phyloP scores from a whole-genome alignment of 2,329 filamentous ascomycete genomes.

The Colletotrichum higginsianum region DNA sequence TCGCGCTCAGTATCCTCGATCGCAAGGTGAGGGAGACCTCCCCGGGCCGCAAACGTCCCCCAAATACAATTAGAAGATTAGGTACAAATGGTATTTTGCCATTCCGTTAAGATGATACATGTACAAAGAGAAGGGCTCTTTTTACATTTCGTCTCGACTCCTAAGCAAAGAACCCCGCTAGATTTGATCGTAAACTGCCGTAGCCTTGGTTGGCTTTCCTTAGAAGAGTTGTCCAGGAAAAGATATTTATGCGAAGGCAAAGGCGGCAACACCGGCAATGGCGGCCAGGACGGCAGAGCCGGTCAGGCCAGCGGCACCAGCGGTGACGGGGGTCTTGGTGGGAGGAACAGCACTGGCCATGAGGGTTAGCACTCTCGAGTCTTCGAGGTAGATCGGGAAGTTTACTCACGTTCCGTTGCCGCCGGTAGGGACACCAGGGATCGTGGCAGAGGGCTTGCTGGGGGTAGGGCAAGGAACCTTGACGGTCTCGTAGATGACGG shows the following conservation, averaged over 20 bases:
- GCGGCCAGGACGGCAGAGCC: conserved; percentile 70
- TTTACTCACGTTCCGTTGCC: conserved; percentile 51
- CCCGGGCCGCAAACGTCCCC: conserved; percentile 32
- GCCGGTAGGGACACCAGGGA: conserved; percentile 43
- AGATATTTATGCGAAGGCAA: conserved; percentile 68
- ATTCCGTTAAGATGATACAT: conserved; percentile 45
- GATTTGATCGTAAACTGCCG: conserved; percentile 56
- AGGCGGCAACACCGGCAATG: conserved; percentile 67
- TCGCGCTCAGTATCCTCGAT: conserved; percentile 24
- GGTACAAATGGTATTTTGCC: conserved; percentile 54
- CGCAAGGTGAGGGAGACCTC: background rate
- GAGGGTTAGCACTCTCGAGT: conserved; percentile 41
- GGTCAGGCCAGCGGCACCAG: conserved; percentile 67
- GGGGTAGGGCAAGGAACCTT: conserved; percentile 58
- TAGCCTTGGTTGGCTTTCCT: conserved; percentile 58
- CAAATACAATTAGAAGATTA: conserved; percentile 64
- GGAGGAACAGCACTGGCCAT: conserved; percentile 44
- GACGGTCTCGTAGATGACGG: conserved; percentile 65
- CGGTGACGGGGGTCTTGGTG: conserved; percentile 59
- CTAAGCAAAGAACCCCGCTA: conserved; percentile 47
- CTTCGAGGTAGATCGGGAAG: background rate
- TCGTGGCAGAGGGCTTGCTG: conserved; percentile 45
- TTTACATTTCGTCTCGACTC: conserved; percentile 50
- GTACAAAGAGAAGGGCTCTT: conserved; percentile 45
- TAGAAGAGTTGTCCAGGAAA: conserved; percentile 50